Evolutionary conservation across 805 yeast genomes (phyloP).

Genomic region (Phaffomyces opuntiae): DNA sequence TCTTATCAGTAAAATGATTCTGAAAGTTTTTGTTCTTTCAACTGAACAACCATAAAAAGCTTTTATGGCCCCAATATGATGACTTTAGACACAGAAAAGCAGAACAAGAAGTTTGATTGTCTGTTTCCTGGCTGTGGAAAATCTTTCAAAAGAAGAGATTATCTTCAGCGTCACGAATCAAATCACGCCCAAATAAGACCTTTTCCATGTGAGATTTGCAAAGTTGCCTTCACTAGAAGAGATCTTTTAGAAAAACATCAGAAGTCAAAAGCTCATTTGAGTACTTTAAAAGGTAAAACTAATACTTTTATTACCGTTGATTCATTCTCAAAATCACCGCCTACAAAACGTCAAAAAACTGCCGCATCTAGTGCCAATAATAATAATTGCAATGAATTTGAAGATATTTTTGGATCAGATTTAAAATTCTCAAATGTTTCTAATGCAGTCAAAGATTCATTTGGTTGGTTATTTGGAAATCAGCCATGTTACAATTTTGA

Average conservation of each 20-base stretch:
- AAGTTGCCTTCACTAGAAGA: slow-evolving; percentile 24
- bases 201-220: slow-evolving; percentile 23
- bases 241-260: slow-evolving; percentile 28
- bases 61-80: neutral
- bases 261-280: slow-evolving; percentile 19
- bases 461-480: slow-evolving; percentile 22
- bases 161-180: slow-evolving; percentile 25
- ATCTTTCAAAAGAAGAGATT: slow-evolving; percentile 30
- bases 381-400: neutral
- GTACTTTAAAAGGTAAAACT: neutral
- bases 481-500: neutral
- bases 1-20: neutral
- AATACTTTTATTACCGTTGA: neutral
- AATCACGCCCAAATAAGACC: slow-evolving; percentile 26
- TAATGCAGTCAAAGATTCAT: slow-evolving; percentile 17
- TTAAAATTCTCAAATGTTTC: slow-evolving; percentile 12
- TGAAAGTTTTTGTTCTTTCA: neutral
- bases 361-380: neutral
- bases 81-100: neutral
- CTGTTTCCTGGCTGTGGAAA: slow-evolving; percentile 16
- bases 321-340: neutral
- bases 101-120: slow-evolving; percentile 6
- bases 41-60: neutral
- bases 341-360: neutral
- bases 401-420: neutral